phyloP scores from a whole-genome alignment of 768 basidiomycete species.

The Podaxis sp. region DNA sequence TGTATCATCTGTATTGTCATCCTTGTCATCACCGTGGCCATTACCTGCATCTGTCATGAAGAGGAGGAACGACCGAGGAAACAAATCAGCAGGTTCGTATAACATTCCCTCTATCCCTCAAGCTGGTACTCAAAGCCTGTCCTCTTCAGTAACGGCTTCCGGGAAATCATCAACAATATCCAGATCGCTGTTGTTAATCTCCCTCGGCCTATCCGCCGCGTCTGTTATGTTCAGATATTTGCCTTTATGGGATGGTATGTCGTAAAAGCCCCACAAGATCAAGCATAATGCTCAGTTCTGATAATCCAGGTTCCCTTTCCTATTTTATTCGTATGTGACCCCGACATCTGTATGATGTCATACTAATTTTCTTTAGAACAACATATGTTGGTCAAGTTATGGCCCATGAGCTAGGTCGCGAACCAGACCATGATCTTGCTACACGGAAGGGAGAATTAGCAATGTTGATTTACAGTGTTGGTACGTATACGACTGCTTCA shows the following conservation, averaged over 20 bases:
- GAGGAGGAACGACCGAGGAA: conserved; percentile 65
- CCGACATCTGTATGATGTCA: neutral
- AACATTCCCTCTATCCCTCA: conserved; percentile 14
- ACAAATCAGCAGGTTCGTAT: conserved; percentile 38
- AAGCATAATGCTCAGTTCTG: neutral
- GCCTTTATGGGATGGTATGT: conserved; percentile 95
- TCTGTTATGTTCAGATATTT: conserved; percentile 91
- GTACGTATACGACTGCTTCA: conserved; percentile 39
- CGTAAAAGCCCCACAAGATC: neutral
- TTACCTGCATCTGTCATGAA: conserved; percentile 84
- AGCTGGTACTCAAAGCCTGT: neutral
- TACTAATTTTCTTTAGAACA: conserved; percentile 49
- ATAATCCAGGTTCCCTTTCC: conserved; percentile 80
- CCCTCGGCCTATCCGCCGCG: conserved; percentile 81
- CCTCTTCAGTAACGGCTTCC: conserved; percentile 45
- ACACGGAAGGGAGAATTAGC: conserved; percentile 86
- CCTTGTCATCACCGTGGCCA: conserved; percentile 78
- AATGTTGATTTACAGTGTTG: conserved; percentile 87
- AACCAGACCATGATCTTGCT: conserved; percentile 82
- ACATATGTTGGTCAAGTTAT: conserved; percentile 94
- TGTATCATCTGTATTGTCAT: conserved; percentile 83
- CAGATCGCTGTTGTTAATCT: conserved; percentile 68
- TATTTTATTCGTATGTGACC: conserved; percentile 78
- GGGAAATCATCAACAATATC: conserved; percentile 82
- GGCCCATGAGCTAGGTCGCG: conserved; percentile 71